Conservation (phyloP, 2,329 filamentous ascomycete genomes). For the Clonostachys chloroleuca region DNA sequence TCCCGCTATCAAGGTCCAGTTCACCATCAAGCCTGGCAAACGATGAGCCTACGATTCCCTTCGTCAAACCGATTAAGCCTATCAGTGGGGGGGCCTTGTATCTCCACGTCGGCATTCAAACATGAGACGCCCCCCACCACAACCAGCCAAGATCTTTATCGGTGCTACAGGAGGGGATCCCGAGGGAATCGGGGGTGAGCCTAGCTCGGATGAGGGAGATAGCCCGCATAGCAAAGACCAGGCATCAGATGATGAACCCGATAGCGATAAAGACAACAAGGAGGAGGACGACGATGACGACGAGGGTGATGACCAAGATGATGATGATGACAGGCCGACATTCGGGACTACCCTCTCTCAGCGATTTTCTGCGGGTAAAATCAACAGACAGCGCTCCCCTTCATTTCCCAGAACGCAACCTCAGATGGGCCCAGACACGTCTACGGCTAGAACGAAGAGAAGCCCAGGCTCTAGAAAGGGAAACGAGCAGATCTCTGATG, state of each 20-base stretch:
- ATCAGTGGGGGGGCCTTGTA: no score
- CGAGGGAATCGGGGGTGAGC: background rate
- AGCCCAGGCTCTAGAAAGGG: no score
- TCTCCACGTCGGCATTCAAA: conserved; percentile 1
- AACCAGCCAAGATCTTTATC: conserved; percentile 11
- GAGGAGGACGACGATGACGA: conserved; percentile 42
- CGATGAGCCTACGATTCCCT: no score
- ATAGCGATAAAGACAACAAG: conserved; percentile 3
- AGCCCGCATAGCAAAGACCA: background rate
- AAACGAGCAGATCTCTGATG: no score
- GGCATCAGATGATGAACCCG: conserved; percentile 7
- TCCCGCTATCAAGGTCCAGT: no score
- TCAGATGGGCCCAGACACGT: no score
- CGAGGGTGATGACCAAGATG: conserved; percentile 42
- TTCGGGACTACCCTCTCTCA: conserved; percentile 1
- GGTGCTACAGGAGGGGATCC: conserved; percentile 3
- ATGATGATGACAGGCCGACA: conserved; percentile 12
- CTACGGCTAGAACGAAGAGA: no score
- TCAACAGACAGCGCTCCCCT: no score
- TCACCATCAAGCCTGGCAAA: no score
- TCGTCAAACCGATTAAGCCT: no score
- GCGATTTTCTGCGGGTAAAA: background rate
- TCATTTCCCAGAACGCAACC: no score
- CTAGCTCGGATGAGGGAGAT: conserved; percentile 2
- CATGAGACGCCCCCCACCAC: conserved; percentile 1